These are phyloP conservation scores for Sphagnum contortum DNA, from an alignment of 225 moss, liverwort and hornwort genomes.

Conservation along the genomic window DNA sequence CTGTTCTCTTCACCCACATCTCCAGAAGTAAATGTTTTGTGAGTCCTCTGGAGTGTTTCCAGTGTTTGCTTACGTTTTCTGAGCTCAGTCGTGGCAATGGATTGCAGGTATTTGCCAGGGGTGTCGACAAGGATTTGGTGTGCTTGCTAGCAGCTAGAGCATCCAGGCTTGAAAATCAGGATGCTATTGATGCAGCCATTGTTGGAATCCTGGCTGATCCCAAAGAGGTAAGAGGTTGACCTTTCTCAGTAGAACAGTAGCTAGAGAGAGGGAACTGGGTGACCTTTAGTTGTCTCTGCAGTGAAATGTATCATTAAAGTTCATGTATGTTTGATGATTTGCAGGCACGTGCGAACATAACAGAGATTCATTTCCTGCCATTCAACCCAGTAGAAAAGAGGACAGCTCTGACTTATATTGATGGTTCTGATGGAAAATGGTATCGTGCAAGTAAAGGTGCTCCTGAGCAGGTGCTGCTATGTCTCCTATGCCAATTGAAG, in stretches of 20 bases:
- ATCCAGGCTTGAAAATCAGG: slow-evolving; percentile 49
- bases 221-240: slow-evolving; percentile 25
- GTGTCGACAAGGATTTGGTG: slow-evolving; percentile 39
- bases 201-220: slow-evolving; percentile 53
- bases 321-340: not conserved
- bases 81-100: no score
- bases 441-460: slow-evolving; percentile 68
- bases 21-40: no score
- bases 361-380: slow-evolving; percentile 48
- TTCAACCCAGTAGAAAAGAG: slow-evolving; percentile 71
- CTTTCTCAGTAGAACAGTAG: no score
- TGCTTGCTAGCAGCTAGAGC: slow-evolving; percentile 50
- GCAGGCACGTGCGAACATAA: slow-evolving; percentile 52
- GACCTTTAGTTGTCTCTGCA: no score
- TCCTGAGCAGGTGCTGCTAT: slow-evolving; percentile 35
- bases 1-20: no score
- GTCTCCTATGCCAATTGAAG: no score
- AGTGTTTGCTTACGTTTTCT: no score
- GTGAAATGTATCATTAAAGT: no score
- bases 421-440: slow-evolving; percentile 37
- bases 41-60: no score
- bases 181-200: slow-evolving; percentile 58
- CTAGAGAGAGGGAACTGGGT: no score
- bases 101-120: slow-evolving; percentile 1
- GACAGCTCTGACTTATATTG: slow-evolving; percentile 60